These are phyloP conservation scores for Seminavis robusta DNA, from an alignment of 108 stramenopile species.

Conservation along the genomic window DNA sequence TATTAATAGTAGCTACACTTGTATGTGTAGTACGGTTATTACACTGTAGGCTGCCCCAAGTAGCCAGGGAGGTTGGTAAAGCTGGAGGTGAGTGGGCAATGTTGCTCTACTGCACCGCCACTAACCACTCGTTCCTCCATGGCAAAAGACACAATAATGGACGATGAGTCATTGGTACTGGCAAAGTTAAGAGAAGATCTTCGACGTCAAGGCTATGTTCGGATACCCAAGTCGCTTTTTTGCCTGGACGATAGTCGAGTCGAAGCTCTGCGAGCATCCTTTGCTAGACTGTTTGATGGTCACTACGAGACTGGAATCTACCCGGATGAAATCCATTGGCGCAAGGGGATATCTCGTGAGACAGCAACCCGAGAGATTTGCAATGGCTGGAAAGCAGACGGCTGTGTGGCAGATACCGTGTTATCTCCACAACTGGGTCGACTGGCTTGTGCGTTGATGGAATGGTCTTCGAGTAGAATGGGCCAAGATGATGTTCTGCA, in stretches of 20 bases:
- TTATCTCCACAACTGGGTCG: constrained; percentile 26
- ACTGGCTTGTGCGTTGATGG: constrained; percentile 34
- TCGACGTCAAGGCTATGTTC: not conserved
- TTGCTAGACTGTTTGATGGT: constrained; percentile 33
- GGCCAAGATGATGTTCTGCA: constrained; percentile 69
- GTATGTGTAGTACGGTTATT: too few relatives aligned
- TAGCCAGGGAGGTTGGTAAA: too few relatives aligned
- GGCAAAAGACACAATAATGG: too few relatives aligned
- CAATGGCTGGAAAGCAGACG: constrained; percentile 58
- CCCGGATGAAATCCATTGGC: constrained; percentile 78
- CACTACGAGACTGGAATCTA: constrained; percentile 59
- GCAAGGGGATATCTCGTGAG: constrained; percentile 26
- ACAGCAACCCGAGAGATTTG: constrained; percentile 52
- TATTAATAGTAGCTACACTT: too few relatives aligned
- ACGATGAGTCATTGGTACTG: not conserved
- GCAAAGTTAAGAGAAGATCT: not conserved
- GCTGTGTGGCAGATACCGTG: constrained; percentile 39
- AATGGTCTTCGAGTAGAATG: constrained; percentile 50
- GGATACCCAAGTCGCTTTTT: constrained; percentile 1
- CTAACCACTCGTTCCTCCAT: too few relatives aligned
- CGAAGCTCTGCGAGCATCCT: not conserved
- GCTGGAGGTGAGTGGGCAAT: too few relatives aligned
- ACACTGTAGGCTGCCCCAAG: too few relatives aligned
- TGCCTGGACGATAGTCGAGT: not conserved
- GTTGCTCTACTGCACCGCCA: too few relatives aligned